Evolutionary conservation across 805 yeast genomes (phyloP).

Genomic region (Ogataea glucozyma): DNA sequence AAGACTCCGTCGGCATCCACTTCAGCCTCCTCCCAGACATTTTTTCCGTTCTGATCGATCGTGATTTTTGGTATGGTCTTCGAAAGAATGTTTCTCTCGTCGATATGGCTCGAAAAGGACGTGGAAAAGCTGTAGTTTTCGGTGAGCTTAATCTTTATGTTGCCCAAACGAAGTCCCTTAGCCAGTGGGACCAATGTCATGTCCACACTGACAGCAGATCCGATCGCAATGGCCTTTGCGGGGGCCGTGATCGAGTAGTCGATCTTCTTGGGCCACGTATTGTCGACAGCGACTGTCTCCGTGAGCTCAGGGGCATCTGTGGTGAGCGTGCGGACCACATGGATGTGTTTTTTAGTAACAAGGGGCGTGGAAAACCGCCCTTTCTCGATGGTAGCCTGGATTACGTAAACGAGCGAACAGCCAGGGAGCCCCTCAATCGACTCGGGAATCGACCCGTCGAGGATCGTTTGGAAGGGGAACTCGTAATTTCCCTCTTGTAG

Average conservation of each 20-base stretch:
- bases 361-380: conserved; percentile 73
- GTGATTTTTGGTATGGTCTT: conserved; percentile 46
- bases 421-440: conserved; percentile 88
- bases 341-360: conserved; percentile 65
- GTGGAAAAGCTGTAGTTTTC: conserved; percentile 66
- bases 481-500: conserved; percentile 80
- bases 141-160: conserved; percentile 63
- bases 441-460: conserved; percentile 86
- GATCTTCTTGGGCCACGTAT: conserved; percentile 92
- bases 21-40: conserved; percentile 40
- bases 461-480: conserved; percentile 80
- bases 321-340: conserved; percentile 83
- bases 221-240: conserved; percentile 85
- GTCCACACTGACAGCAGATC: conserved; percentile 70
- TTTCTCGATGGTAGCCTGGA: conserved; percentile 80
- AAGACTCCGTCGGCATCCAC: conserved; percentile 41
- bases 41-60: conserved; percentile 41
- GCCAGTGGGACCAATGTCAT: conserved; percentile 74
- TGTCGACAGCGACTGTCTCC: conserved; percentile 91
- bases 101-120: conserved; percentile 55
- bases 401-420: conserved; percentile 66
- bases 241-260: conserved; percentile 89
- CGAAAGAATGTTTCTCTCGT: conserved; percentile 59
- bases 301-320: conserved; percentile 85
- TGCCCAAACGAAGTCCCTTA: conserved; percentile 79